Base-by-base conservation (phyloP, 257 asterid genomes). In the Mitragyna speciosa region DNA sequence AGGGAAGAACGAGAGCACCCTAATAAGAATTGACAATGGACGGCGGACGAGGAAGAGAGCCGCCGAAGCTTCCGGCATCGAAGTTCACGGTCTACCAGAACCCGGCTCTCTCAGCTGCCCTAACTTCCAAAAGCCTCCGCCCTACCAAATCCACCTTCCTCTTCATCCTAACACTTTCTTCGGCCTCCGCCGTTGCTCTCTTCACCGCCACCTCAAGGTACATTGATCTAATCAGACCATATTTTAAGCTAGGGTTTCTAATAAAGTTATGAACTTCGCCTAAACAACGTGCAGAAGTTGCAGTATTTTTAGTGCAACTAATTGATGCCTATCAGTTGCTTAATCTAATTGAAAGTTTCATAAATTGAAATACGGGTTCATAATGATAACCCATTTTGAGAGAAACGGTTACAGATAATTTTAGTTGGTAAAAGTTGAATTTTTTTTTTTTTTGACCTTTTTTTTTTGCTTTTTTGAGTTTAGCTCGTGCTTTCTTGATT, bases 71-170 rank as follows among this genome's bases (percentile, higher is more conserved):
- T 43, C 82, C 80, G 85, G 85, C 90, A 64, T 85, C 90, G 61
- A 88, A 88, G 90, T 95, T 95, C 85, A 66, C 91, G 51, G 99
- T 89, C 86, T 95, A 95, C 80, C 94, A 88, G 87, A 90, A 95
- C 79, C 90, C 96, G 17, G 92, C 95, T 36, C 87, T 95, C 79
- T 93, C 98, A 74, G 94, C 98, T 72, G 98, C 96, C 64, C 89
- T 93, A 76, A 92, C 96, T 68, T 85, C 97, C 83, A 88, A 76
- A 86, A 92, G 97, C 80, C 89, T 88, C 80, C 99, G 95, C 68
- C 96, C 95, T 58, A 76, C 88, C 75, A 86, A 85, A 73, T 81
- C 88, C 74, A 85, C 91, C 51, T 79, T 93, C 87, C 54, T 90
- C 51, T 88, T 83, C 86, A 85, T 91, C 70, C 72, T 93, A 36